These are phyloP conservation scores for Chaetomium strumarium DNA, from an alignment of 2,329 filamentous ascomycete genomes.

Conservation along the genomic window DNA sequence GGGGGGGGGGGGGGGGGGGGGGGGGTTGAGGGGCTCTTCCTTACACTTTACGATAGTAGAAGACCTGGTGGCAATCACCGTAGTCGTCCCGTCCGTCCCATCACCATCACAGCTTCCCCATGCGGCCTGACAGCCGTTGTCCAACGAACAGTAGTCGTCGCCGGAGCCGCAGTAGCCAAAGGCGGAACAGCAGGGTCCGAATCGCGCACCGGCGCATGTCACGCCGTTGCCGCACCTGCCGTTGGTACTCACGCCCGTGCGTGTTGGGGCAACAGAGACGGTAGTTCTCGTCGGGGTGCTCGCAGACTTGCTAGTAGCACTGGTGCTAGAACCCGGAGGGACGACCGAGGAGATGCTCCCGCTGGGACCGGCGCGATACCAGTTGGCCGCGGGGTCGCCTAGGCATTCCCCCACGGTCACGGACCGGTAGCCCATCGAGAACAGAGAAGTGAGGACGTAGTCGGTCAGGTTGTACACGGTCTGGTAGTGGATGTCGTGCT, in stretches of 20 bases:
- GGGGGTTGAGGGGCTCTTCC: too few relatives aligned
- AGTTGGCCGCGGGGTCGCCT: slow-evolving; percentile 43
- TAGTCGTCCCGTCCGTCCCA: not conserved
- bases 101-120: slow-evolving; percentile 18
- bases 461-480: slow-evolving; percentile 43
- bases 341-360: not conserved
- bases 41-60: not conserved
- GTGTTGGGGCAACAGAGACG: slow-evolving; percentile 9
- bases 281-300: slow-evolving; percentile 12
- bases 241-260: slow-evolving; percentile 18
- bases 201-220: slow-evolving; percentile 23
- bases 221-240: slow-evolving; percentile 25
- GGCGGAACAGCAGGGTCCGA: slow-evolving; percentile 24
- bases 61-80: not conserved
- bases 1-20: too few relatives aligned
- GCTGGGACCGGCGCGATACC: slow-evolving; percentile 41
- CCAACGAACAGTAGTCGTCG: slow-evolving; percentile 18
- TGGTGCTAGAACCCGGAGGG: too few relatives aligned
- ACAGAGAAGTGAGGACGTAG: slow-evolving; percentile 38
- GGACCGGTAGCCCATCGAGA: slow-evolving; percentile 37
- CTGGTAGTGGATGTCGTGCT: slow-evolving; percentile 45
- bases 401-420: slow-evolving; percentile 53
- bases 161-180: slow-evolving; percentile 21
- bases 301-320: not conserved
- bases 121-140: slow-evolving; percentile 20